phyloP scores from a whole-genome alignment of 345 rosid genomes.

The Bruguiera parviflora region DNA sequence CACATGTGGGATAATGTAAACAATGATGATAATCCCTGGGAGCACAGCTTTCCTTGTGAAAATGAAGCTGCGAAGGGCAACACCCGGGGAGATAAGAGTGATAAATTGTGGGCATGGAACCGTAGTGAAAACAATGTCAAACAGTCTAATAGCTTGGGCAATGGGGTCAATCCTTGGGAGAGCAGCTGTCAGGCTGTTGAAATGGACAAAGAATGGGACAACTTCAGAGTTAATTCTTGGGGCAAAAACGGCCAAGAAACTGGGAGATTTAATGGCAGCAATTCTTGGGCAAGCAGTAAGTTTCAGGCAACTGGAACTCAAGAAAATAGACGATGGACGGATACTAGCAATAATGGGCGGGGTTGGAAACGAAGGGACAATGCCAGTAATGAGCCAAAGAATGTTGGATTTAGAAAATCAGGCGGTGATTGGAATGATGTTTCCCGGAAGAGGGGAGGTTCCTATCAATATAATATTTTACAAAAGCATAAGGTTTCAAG shows the following conservation, averaged over 20 bases:
- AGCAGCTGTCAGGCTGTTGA: conserved; percentile 4
- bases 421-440: conserved; percentile 34
- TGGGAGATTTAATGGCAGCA: conserved; percentile 17
- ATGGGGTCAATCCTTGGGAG: conserved; percentile 19
- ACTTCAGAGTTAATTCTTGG: conserved; percentile 22
- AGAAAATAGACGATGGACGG: conserved; percentile 13
- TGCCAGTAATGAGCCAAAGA: conserved; percentile 18
- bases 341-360: not conserved
- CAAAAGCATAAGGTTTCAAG: conserved; percentile 38
- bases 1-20: conserved; percentile 26
- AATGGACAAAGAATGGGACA: conserved; percentile 26
- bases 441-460: conserved; percentile 45
- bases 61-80: conserved; percentile 27
- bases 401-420: conserved; percentile 26
- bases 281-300: conserved; percentile 18
- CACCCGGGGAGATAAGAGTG: conserved; percentile 14
- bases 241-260: conserved; percentile 24
- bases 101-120: conserved; percentile 14
- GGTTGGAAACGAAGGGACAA: conserved; percentile 18
- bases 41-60: conserved; percentile 26
- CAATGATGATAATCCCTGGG: conserved; percentile 44
- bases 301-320: not conserved
- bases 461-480: conserved; percentile 27
- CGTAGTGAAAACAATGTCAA: not conserved
- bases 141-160: conserved; percentile 8